These are phyloP conservation scores for Diaporthe capsici DNA, from an alignment of 2,329 filamentous ascomycete genomes.

Conservation along the genomic window DNA sequence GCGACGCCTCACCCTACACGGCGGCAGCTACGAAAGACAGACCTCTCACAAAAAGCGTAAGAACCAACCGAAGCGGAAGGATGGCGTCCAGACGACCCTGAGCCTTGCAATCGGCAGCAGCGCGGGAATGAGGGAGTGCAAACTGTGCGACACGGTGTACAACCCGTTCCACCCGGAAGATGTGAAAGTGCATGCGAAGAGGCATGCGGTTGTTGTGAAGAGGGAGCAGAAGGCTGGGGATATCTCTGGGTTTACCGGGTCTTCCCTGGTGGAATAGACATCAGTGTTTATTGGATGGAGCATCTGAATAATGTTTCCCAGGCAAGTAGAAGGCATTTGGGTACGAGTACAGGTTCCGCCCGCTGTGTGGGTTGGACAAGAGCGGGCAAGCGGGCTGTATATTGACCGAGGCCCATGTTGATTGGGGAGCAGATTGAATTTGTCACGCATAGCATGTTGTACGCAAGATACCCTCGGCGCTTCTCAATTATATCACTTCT, in stretches of 20 bases:
- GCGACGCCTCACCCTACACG: conserved; percentile 39
- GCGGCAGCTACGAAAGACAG: conserved; percentile 30
- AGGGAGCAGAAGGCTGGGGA: not conserved
- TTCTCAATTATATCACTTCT: not conserved
- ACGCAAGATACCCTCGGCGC: conserved; percentile 23
- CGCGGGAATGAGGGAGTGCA: conserved; percentile 56
- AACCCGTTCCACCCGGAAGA: conserved; percentile 61
- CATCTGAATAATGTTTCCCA: not conserved
- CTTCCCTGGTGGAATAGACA: not conserved
- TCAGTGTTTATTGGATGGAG: not conserved
- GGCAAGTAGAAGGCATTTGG: not conserved
- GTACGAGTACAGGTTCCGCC: not conserved
- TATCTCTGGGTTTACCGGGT: not conserved
- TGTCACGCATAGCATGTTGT: conserved; percentile 28
- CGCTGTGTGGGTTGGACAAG: not conserved
- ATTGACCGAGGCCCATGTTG: not conserved
- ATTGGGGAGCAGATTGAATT: conserved; percentile 8
- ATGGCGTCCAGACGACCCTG: conserved; percentile 58
- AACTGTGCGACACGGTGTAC: conserved; percentile 59
- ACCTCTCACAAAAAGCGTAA: conserved; percentile 40
- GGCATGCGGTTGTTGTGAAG: conserved; percentile 50
- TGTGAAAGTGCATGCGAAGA: conserved; percentile 56
- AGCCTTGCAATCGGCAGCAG: conserved; percentile 53
- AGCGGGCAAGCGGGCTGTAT: not conserved
- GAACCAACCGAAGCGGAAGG: conserved; percentile 43